Conservation (phyloP, 2,329 filamentous ascomycete genomes). For the Ophiostoma sp. region DNA sequence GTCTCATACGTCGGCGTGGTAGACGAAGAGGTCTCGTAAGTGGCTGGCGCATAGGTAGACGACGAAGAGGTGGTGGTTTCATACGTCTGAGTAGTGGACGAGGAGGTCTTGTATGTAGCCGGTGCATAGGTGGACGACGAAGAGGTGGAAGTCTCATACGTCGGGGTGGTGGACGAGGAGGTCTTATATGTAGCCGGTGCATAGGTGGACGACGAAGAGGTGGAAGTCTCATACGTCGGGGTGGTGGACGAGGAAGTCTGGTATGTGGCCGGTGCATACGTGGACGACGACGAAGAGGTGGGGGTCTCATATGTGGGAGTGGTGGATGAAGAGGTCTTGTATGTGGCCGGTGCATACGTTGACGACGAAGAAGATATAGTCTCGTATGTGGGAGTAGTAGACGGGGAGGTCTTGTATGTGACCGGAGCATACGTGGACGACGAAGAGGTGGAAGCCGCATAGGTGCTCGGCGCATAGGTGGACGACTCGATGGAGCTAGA, state of each 20-base stretch:
- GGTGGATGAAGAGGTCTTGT: neutral
- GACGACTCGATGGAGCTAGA: too few relatives aligned
- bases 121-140: neutral
- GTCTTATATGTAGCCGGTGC: neutral
- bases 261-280: neutral
- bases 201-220: neutral
- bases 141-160: neutral
- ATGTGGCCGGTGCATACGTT: neutral
- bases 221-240: neutral
- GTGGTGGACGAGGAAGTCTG: too few relatives aligned
- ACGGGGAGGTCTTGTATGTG: neutral
- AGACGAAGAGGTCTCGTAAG: neutral
- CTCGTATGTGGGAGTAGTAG: neutral
- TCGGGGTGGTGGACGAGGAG: neutral
- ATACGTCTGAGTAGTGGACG: neutral
- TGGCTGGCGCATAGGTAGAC: neutral
- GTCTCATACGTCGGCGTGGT: neutral
- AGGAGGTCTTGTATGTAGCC: neutral
- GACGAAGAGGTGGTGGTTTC: neutral
- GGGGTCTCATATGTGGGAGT: neutral
- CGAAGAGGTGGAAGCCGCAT: neutral
- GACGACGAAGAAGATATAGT: neutral
- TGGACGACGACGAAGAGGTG: neutral
- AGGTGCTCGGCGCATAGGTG: too few relatives aligned
- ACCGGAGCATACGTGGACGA: neutral